Evolutionary conservation across 305 asterid species (phyloP).

Genomic region (Fraxinus sp.): DNA sequence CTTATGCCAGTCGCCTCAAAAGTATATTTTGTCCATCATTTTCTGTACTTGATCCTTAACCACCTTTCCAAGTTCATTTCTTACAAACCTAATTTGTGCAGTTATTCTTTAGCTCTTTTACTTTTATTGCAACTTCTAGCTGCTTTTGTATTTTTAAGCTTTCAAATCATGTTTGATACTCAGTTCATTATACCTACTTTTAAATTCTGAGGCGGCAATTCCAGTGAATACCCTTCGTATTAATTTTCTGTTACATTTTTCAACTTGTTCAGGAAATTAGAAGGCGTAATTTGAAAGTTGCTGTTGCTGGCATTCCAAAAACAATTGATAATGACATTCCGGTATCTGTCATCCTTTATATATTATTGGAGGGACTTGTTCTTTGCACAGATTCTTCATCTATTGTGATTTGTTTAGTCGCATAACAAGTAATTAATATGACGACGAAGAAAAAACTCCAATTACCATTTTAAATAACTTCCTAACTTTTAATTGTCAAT

Average conservation of each 20-base stretch:
- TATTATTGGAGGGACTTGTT: conserved; percentile 5
- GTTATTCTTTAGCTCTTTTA: not conserved
- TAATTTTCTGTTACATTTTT: not conserved
- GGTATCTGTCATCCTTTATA: conserved; percentile 39
- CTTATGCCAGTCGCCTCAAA: not conserved
- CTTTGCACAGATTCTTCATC: conserved; percentile 7
- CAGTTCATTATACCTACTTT: conserved; percentile 2
- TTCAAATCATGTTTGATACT: conserved; percentile 13
- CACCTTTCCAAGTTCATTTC: not conserved
- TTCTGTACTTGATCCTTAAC: not conserved
- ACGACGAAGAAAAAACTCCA: conserved; percentile 15
- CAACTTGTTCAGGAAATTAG: conserved; percentile 44
- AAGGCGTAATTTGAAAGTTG: conserved; percentile 52
- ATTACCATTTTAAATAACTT: conserved; percentile 13
- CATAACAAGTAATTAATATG: conserved; percentile 19
- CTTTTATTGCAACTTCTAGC: not conserved
- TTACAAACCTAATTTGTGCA: not conserved
- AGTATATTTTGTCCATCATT: conserved; percentile 2
- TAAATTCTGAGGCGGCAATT: conserved; percentile 4
- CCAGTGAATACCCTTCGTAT: not conserved
- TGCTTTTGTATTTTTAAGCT: conserved; percentile 14
- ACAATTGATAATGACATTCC: conserved; percentile 71
- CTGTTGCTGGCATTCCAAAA: conserved; percentile 69
- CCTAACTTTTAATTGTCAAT: not conserved
- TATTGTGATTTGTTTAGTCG: not conserved